phyloP scores from a whole-genome alignment of 2,329 filamentous ascomycete species.

The Exophiala sideris region DNA sequence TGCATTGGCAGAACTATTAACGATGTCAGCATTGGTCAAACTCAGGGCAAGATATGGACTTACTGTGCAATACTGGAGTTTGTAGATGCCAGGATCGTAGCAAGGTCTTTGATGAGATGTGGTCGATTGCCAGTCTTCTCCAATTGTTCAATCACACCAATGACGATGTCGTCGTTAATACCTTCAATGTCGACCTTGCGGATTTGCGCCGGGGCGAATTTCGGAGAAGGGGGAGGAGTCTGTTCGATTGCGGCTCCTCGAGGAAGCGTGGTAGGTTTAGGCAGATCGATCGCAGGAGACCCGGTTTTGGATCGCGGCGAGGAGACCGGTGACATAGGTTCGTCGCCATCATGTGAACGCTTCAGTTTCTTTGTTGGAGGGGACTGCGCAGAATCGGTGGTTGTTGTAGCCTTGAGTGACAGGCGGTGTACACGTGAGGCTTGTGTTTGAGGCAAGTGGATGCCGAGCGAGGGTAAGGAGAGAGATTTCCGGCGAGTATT shows the following conservation, averaged over 20 bases:
- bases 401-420: constrained; percentile 60
- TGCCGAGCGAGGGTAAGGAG: constrained; percentile 87
- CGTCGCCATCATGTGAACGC: constrained; percentile 62
- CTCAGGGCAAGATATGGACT: constrained; percentile 39
- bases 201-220: constrained; percentile 35
- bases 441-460: constrained; percentile 63
- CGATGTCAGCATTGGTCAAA: constrained; percentile 31
- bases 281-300: constrained; percentile 38
- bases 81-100: constrained; percentile 69
- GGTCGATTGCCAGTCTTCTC: constrained; percentile 88
- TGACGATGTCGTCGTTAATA: constrained; percentile 93
- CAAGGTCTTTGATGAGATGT: constrained; percentile 91
- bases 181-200: constrained; percentile 71
- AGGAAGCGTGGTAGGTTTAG: constrained; percentile 34
- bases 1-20: constrained; percentile 81
- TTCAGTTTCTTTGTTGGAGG: constrained; percentile 69
- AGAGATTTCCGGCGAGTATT: constrained; percentile 96
- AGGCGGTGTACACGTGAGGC: constrained; percentile 56
- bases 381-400: constrained; percentile 53
- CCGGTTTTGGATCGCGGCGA: constrained; percentile 35
- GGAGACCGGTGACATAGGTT: constrained; percentile 33
- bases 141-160: constrained; percentile 82
- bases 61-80: constrained; percentile 90
- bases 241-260: constrained; percentile 49
- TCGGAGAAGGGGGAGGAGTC: constrained; percentile 76